phyloP scores from a whole-genome alignment of 139 green algal species.

The Volvox reticuliferus region DNA sequence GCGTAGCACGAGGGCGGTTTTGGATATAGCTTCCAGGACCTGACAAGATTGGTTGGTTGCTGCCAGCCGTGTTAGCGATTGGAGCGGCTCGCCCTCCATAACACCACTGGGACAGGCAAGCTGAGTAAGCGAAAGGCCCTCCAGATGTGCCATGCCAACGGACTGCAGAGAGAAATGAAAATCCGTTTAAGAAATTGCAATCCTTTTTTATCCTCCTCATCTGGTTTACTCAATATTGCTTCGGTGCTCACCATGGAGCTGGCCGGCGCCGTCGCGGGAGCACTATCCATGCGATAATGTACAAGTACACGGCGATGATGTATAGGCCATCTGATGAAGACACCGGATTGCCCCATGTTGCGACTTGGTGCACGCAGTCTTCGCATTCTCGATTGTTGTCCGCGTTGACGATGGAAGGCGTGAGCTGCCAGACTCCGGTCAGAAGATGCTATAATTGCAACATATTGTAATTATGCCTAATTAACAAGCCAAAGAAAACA shows the following conservation, averaged over 20 bases:
- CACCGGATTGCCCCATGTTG: not conserved
- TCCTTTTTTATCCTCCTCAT: too few relatives aligned
- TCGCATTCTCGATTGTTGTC: not conserved
- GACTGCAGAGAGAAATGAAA: not conserved
- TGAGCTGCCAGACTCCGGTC: too few relatives aligned
- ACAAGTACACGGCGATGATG: not conserved
- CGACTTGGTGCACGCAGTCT: not conserved
- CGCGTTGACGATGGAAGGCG: not conserved
- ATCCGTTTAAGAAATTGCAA: too few relatives aligned
- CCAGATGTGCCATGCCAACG: not conserved
- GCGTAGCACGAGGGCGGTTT: slow-evolving; percentile 5
- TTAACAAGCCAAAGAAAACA: too few relatives aligned
- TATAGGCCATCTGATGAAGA: not conserved
- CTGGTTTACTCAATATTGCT: too few relatives aligned
- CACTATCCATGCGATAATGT: not conserved
- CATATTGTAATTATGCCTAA: too few relatives aligned
- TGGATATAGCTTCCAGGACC: slow-evolving; percentile 19
- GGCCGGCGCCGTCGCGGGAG: not conserved
- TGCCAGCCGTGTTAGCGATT: not conserved
- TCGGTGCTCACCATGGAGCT: not conserved
- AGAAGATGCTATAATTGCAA: too few relatives aligned
- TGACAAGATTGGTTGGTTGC: not conserved
- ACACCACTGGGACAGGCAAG: not conserved
- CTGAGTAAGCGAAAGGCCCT: not conserved
- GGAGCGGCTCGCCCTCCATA: not conserved